A percentile compares a stretch with the other conserved stretches of the same genome.
Conservation (phyloP, 2,329 filamentous ascomycete species). For the Monilinia fructigena region DNA sequence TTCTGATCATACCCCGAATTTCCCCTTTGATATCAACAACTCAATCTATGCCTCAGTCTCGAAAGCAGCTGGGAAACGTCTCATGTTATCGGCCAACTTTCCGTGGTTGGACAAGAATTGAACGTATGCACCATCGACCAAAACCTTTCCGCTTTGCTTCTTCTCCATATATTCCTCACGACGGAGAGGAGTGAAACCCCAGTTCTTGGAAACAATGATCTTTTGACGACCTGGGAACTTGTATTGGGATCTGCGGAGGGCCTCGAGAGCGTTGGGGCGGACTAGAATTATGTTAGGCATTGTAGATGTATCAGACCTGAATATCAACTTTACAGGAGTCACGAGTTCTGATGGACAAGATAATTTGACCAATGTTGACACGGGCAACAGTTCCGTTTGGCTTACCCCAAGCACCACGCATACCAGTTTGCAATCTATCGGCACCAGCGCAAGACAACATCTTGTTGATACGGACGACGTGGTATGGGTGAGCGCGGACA, state of each 20-base stretch:
- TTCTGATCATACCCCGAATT: slow-evolving; percentile 26
- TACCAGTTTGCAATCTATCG: slow-evolving; percentile 99
- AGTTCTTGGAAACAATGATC: slow-evolving; percentile 99
- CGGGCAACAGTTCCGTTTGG: slow-evolving; percentile 97
- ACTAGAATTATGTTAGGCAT: slow-evolving; percentile 50
- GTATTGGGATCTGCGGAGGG: slow-evolving; percentile 98
- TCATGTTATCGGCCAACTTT: slow-evolving; percentile 79
- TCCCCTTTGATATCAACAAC: slow-evolving; percentile 20
- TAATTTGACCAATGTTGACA: slow-evolving; percentile 99
- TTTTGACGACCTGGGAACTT: slow-evolving; percentile 99
- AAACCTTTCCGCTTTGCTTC: slow-evolving; percentile 89
- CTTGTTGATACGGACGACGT: slow-evolving; percentile 99
- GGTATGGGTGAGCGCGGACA: slow-evolving; percentile 93
- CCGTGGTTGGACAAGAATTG: slow-evolving; percentile 98
- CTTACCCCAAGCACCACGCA: slow-evolving; percentile 99
- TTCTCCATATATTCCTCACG: slow-evolving; percentile 97
- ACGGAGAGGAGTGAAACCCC: slow-evolving; percentile 98
- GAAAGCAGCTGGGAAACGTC: slow-evolving; percentile 93
- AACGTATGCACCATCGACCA: slow-evolving; percentile 98
- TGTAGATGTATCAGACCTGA: background rate
- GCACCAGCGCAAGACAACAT: slow-evolving; percentile 99
- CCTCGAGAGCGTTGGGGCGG: slow-evolving; percentile 93
- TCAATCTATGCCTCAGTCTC: slow-evolving; percentile 40
- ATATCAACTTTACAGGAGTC: slow-evolving; percentile 67
- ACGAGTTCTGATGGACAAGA: slow-evolving; percentile 95